phyloP scores from a whole-genome alignment of 768 basidiomycete genomes.

The Tylopilus plumbeoviolaceoides region DNA sequence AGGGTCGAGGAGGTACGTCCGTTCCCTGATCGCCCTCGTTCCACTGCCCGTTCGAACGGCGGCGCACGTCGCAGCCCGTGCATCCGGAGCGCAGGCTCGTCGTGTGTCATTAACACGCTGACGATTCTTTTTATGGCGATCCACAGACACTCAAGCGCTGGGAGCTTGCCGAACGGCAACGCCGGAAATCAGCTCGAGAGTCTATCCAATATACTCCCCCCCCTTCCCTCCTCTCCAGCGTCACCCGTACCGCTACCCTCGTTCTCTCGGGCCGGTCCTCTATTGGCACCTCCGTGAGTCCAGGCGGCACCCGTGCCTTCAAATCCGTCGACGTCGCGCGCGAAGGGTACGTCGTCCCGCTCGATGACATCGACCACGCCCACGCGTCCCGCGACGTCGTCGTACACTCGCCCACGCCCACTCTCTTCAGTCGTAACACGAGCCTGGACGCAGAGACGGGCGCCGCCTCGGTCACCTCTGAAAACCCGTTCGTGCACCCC shows the following conservation, averaged over 20 bases:
- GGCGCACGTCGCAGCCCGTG: neutral
- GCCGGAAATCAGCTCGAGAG: conserved; percentile 69
- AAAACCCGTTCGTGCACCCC: conserved; percentile 46
- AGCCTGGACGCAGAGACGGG: conserved; percentile 7
- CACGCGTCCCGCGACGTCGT: conserved; percentile 36
- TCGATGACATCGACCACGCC: conserved; percentile 46
- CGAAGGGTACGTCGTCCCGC: conserved; percentile 38
- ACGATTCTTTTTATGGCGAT: neutral
- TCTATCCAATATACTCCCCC: conserved; percentile 30
- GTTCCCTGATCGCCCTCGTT: neutral
- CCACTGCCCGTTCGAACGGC: neutral
- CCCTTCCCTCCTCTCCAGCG: conserved; percentile 51
- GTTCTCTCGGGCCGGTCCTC: conserved; percentile 47
- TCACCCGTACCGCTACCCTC: conserved; percentile 55
- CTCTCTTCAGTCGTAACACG: conserved; percentile 12
- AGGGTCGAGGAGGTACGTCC: conserved; percentile 65
- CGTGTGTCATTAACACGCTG: neutral
- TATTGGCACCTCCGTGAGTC: conserved; percentile 26
- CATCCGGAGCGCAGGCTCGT: neutral
- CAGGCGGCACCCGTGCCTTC: conserved; percentile 39
- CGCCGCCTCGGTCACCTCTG: neutral
- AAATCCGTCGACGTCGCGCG: conserved; percentile 43
- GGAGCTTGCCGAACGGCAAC: conserved; percentile 73
- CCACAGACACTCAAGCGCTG: conserved; percentile 68
- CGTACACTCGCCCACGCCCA: conserved; percentile 26